Conservation (phyloP, 2,329 filamentous ascomycete species). For the Talaromyces funiculosus region DNA sequence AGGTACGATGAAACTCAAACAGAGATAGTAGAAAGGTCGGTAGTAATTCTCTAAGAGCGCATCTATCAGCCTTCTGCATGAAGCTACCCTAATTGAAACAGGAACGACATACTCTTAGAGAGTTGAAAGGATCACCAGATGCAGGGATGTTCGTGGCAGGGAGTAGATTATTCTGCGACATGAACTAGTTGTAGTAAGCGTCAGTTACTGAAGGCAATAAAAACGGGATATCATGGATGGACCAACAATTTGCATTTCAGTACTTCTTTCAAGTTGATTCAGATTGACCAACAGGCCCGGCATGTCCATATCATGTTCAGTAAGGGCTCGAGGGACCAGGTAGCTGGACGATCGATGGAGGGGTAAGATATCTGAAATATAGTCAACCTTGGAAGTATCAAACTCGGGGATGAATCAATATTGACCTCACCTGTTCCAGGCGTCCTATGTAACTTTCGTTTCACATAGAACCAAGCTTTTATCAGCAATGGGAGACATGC, state of each 20-base stretch:
- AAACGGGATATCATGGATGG: too few relatives aligned
- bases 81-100: background rate
- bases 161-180: background rate
- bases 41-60: background rate
- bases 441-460: background rate
- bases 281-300: background rate
- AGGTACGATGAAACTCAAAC: background rate
- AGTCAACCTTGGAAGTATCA: background rate
- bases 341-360: background rate
- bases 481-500: background rate
- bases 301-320: background rate
- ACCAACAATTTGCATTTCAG: slow-evolving; percentile 2
- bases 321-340: background rate
- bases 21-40: background rate
- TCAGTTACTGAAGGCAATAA: background rate
- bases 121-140: background rate
- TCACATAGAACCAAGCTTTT: background rate
- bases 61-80: background rate
- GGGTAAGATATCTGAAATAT: background rate
- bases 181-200: background rate
- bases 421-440: background rate
- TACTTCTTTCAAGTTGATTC: background rate
- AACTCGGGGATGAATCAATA: background rate
- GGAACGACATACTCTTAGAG: background rate
- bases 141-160: background rate